These are phyloP conservation scores for Aspergillus bertholletiae DNA, from an alignment of 495 filamentous ascomycete species.

Conservation along the genomic window DNA sequence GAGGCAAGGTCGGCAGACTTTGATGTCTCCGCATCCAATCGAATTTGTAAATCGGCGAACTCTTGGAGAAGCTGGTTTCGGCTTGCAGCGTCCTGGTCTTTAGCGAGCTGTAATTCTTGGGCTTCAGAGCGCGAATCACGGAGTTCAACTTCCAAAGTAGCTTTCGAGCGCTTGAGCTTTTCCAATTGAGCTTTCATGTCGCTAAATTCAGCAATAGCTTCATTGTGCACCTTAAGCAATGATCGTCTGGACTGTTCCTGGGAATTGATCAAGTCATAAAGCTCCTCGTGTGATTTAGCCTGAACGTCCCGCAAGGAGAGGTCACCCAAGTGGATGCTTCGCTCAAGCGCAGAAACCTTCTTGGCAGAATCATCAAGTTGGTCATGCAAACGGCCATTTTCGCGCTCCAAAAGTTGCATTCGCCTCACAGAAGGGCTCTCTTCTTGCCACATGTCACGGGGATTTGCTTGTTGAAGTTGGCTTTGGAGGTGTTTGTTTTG, in stretches of 20 bases:
- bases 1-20: conserved; percentile 80
- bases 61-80: conserved; percentile 87
- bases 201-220: conserved; percentile 75
- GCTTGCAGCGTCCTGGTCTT: conserved; percentile 81
- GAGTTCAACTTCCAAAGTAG: conserved; percentile 80
- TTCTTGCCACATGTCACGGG: conserved; percentile 62
- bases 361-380: conserved; percentile 92
- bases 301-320: conserved; percentile 89
- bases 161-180: conserved; percentile 73
- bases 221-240: conserved; percentile 79
- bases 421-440: conserved; percentile 81
- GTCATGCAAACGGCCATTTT: conserved; percentile 88
- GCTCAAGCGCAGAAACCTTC: conserved; percentile 88
- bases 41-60: conserved; percentile 90
- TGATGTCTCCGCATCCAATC: conserved; percentile 83
- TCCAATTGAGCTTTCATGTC: conserved; percentile 86
- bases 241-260: conserved; percentile 87
- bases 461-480: conserved; percentile 68
- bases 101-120: conserved; percentile 68
- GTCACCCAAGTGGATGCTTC: conserved; percentile 82
- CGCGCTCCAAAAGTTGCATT: conserved; percentile 87
- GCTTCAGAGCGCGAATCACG: conserved; percentile 81
- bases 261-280: conserved; percentile 88
- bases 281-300: conserved; percentile 89
- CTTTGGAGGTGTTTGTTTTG: conserved; percentile 91